A percentile compares a stretch with the other conserved stretches of the same genome.
phyloP scores from a whole-genome alignment of 179 eudicot species.

The Actinidia arguta region DNA sequence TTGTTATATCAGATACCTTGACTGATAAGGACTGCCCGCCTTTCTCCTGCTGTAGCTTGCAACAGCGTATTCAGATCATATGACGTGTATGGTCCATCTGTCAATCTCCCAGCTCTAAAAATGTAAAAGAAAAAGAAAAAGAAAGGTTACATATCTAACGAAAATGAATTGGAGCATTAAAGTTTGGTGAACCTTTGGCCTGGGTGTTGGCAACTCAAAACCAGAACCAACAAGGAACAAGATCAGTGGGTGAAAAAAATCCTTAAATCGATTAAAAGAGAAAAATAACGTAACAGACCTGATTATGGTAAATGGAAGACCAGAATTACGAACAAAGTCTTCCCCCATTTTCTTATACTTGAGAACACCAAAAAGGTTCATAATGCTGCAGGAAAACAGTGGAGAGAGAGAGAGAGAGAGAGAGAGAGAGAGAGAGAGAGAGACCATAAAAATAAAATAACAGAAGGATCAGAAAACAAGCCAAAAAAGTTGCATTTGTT shows the following conservation, averaged over 20 bases:
- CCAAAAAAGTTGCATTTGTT: background rate
- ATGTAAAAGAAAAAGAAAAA: background rate
- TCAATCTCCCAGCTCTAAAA: slow-evolving; percentile 82
- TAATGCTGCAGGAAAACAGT: slow-evolving; percentile 52
- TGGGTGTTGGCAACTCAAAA: background rate
- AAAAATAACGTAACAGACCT: slow-evolving; percentile 46
- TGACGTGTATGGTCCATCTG: slow-evolving; percentile 99
- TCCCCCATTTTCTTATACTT: slow-evolving; percentile 98
- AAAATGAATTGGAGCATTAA: background rate
- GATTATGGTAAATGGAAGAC: slow-evolving; percentile 91
- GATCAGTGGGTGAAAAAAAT: background rate
- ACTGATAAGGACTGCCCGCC: slow-evolving; percentile 86
- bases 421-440: background rate
- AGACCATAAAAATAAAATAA: background rate
- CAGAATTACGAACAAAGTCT: slow-evolving; percentile 84
- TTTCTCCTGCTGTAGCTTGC: slow-evolving; percentile 93
- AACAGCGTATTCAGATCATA: slow-evolving; percentile 96
- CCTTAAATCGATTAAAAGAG: background rate
- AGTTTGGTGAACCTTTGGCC: background rate
- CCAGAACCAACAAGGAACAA: background rate
- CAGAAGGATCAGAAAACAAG: background rate
- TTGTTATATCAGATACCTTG: slow-evolving; percentile 58
- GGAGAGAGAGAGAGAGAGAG: background rate
- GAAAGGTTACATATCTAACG: background rate
- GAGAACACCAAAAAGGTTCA: slow-evolving; percentile 98